Evolutionary conservation across 2,329 filamentous ascomycete species (phyloP).

Genomic region (Knoxdaviesia capensis): DNA sequence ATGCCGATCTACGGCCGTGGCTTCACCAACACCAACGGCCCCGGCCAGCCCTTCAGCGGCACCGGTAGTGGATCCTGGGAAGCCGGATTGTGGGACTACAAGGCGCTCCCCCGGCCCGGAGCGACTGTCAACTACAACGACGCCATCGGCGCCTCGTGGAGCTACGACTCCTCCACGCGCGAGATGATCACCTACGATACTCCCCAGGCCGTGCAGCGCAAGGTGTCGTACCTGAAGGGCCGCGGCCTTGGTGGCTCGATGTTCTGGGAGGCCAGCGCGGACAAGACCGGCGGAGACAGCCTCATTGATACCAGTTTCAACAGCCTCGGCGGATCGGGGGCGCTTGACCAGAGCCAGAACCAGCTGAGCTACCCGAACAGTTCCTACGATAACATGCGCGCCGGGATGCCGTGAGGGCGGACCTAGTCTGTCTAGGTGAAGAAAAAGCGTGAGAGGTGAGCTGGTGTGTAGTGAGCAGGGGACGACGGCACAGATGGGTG

Average conservation of each 20-base stretch:
- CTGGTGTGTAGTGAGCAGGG: no score
- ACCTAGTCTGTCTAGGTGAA: no score
- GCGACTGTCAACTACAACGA: conserved; percentile 37
- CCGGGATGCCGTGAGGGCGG: conserved; percentile 9
- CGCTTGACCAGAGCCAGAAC: conserved; percentile 26
- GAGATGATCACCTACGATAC: conserved; percentile 58
- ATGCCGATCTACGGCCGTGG: conserved; percentile 65
- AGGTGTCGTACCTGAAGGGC: conserved; percentile 43
- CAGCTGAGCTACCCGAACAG: conserved; percentile 29
- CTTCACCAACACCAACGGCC: conserved; percentile 39
- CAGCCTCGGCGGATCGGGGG: conserved; percentile 17
- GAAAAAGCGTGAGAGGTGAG: no score
- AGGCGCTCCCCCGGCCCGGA: conserved; percentile 44
- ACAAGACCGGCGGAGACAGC: conserved; percentile 36
- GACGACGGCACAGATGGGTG: no score
- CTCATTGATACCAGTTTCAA: conserved; percentile 31
- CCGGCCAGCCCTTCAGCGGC: conserved; percentile 42
- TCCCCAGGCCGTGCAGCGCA: conserved; percentile 34
- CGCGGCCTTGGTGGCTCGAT: conserved; percentile 53
- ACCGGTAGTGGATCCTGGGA: conserved; percentile 55
- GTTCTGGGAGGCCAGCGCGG: conserved; percentile 70
- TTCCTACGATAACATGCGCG: conserved; percentile 32
- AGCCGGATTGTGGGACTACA: conserved; percentile 61
- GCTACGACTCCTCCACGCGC: conserved; percentile 37
- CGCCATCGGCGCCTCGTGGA: conserved; percentile 43